Evolutionary conservation across 2,329 filamentous ascomycete genomes (phyloP).

Genomic region (Geosmithia morbida): DNA sequence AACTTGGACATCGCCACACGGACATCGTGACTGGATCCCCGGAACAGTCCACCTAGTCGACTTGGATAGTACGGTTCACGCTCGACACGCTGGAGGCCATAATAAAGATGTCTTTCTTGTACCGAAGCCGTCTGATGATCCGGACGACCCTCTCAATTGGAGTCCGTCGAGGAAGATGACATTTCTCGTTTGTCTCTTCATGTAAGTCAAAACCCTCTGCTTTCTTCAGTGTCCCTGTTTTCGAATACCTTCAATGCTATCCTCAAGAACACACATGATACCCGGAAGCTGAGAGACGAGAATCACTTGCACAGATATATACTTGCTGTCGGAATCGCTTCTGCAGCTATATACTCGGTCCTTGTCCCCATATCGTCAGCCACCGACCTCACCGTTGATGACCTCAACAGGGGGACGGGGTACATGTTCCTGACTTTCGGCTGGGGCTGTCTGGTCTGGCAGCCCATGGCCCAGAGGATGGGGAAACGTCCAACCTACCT

Average conservation of each 20-base stretch:
- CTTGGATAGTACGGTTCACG: conserved; percentile 15
- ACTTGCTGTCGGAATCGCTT: conserved; percentile 23
- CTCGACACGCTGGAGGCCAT: conserved; percentile 13
- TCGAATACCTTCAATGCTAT: too few relatives aligned
- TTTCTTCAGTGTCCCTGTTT: neutral
- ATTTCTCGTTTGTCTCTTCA: conserved; percentile 12
- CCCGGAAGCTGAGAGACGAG: too few relatives aligned
- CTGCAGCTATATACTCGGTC: conserved; percentile 22
- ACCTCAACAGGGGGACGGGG: conserved; percentile 23
- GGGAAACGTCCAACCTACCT: conserved; percentile 25
- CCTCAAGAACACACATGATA: too few relatives aligned
- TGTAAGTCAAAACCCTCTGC: conserved; percentile 8
- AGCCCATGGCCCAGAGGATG: conserved; percentile 29
- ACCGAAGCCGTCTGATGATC: conserved; percentile 35
- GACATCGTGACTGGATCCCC: conserved; percentile 10
- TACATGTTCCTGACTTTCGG: conserved; percentile 29
- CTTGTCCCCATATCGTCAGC: conserved; percentile 18
- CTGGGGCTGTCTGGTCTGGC: conserved; percentile 30
- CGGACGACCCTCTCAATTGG: conserved; percentile 39
- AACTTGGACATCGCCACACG: neutral
- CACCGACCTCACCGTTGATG: conserved; percentile 15
- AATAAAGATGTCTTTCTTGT: conserved; percentile 29
- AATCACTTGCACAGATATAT: conserved; percentile 20
- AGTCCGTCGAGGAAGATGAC: conserved; percentile 22
- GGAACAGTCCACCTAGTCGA: conserved; percentile 26